Conservation (phyloP, 495 filamentous ascomycete species). For the Penicillium antarcticum region DNA sequence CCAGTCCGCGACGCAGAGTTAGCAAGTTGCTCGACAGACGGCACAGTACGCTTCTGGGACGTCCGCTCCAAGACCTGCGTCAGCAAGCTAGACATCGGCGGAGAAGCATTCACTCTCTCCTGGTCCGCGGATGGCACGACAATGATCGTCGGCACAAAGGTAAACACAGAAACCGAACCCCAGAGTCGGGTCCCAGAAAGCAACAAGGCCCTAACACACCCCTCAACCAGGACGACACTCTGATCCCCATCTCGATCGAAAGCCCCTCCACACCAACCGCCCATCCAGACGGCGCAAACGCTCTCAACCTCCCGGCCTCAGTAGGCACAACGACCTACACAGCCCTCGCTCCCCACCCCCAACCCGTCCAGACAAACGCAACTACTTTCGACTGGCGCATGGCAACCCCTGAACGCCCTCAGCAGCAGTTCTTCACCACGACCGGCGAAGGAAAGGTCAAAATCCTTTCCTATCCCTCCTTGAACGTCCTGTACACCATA, state of each 20-base stretch:
- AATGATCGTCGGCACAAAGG: conserved; percentile 82
- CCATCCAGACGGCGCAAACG: conserved; percentile 14
- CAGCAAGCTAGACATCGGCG: conserved; percentile 76
- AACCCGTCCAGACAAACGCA: conserved; percentile 74
- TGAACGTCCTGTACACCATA: conserved; percentile 56
- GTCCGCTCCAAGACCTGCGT: conserved; percentile 76
- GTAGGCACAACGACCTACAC: conserved; percentile 32
- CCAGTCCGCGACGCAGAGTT: conserved; percentile 84
- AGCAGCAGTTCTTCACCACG: conserved; percentile 65
- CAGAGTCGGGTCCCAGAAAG: not conserved
- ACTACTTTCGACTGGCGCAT: conserved; percentile 73
- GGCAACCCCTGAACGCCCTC: conserved; percentile 32
- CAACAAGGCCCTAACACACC: not conserved
- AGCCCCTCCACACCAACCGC: conserved; percentile 38
- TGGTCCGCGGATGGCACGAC: conserved; percentile 87
- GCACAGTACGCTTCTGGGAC: conserved; percentile 90
- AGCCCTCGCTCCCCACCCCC: conserved; percentile 59
- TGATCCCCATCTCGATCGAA: conserved; percentile 60
- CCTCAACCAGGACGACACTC: conserved; percentile 58
- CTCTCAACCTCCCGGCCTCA: conserved; percentile 8
- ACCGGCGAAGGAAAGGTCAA: conserved; percentile 79
- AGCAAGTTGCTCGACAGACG: conserved; percentile 80
- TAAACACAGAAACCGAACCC: conserved; percentile 26
- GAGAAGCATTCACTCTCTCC: conserved; percentile 76
- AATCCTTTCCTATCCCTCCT: conserved; percentile 65